These are phyloP conservation scores for Neohortaea acidophila DNA, from an alignment of 495 filamentous ascomycete species.

Conservation along the genomic window DNA sequence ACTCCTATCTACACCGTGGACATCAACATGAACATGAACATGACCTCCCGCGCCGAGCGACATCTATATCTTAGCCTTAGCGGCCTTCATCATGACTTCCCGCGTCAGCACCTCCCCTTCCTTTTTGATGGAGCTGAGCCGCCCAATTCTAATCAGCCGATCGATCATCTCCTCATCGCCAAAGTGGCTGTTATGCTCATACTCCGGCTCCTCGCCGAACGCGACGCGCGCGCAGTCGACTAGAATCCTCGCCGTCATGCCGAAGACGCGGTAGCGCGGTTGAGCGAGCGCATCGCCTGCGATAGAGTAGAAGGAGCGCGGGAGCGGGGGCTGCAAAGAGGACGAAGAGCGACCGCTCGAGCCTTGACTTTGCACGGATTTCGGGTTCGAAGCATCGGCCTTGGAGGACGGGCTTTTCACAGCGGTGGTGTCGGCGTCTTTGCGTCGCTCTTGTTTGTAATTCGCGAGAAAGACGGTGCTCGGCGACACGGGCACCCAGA, in stretches of 20 bases:
- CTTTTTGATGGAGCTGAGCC: constrained; percentile 41
- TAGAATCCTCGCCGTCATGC: constrained; percentile 79
- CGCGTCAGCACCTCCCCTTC: constrained; percentile 39
- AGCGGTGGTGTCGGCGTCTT: not conserved
- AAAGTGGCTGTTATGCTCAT: constrained; percentile 63
- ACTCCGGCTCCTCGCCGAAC: constrained; percentile 66
- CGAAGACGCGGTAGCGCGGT: constrained; percentile 62
- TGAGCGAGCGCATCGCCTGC: constrained; percentile 26
- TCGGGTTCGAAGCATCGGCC: not conserved
- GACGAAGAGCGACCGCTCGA: constrained; percentile 1
- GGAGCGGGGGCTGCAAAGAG: constrained; percentile 11
- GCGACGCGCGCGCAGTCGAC: constrained; percentile 76
- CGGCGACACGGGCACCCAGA: constrained; percentile 59
- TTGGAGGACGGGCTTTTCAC: not conserved
- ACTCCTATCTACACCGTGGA: no score
- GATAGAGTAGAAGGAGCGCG: constrained; percentile 9
- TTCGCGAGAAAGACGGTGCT: constrained; percentile 44
- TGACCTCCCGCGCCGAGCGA: no score
- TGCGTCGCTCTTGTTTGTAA: not conserved
- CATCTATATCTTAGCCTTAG: constrained; percentile 8
- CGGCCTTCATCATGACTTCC: constrained; percentile 41
- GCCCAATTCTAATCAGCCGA: constrained; percentile 42
- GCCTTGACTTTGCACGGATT: not conserved
- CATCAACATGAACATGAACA: no score
- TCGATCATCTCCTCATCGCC: constrained; percentile 69